Percentiles rank a stretch among this genome's conserved stretches.
These are phyloP conservation scores for Pseudogymnoascus sp. DNA, from an alignment of 2,329 filamentous ascomycete species.

Conservation along the genomic window DNA sequence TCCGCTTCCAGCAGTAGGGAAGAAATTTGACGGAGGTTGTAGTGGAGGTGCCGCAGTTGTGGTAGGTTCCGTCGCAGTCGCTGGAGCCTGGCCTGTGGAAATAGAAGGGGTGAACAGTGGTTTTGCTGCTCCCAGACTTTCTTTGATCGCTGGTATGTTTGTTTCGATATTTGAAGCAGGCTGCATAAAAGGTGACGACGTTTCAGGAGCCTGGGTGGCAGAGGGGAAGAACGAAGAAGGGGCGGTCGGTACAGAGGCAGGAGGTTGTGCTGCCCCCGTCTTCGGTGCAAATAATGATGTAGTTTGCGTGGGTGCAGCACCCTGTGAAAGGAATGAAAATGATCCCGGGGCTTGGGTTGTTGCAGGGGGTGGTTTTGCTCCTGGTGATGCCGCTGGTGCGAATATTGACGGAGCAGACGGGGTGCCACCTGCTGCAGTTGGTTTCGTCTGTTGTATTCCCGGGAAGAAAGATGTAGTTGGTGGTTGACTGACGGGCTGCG, in stretches of 20 bases:
- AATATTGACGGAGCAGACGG: background rate
- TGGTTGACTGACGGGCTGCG: background rate
- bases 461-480: background rate
- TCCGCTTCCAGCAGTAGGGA: background rate
- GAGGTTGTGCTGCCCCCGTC: background rate
- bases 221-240: background rate
- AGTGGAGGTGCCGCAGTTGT: background rate
- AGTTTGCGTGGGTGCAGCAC: background rate
- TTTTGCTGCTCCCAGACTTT: background rate
- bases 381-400: background rate
- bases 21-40: background rate
- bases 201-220: background rate
- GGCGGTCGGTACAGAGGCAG: background rate
- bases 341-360: background rate
- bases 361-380: background rate
- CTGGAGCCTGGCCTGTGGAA: background rate
- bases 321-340: background rate
- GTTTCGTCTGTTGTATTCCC: background rate
- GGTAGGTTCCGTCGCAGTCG: background rate
- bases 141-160: background rate
- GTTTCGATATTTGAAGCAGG: background rate
- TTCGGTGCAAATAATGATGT: background rate
- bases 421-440: background rate
- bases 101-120: background rate
- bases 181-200: background rate